A percentile compares a stretch with the other conserved stretches of the same genome.
Evolutionary conservation across 2,329 filamentous ascomycete species (phyloP).

Genomic region (Trichoderma simmonsii): DNA sequence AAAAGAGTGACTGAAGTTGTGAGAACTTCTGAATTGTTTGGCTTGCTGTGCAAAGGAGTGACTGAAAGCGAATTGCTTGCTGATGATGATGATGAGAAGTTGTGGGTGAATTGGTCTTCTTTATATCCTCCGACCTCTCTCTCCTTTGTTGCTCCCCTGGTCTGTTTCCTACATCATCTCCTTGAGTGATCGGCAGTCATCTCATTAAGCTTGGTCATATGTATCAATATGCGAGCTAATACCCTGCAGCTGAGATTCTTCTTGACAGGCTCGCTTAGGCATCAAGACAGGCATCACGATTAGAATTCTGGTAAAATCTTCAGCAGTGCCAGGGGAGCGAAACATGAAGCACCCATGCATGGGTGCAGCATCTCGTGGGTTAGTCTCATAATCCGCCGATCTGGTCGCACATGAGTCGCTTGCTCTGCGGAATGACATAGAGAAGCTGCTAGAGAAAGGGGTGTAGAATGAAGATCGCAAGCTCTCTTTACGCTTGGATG

Average conservation of each 20-base stretch:
- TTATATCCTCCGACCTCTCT: slow-evolving; percentile 8
- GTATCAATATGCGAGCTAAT: neutral
- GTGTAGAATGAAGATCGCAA: slow-evolving; percentile 5
- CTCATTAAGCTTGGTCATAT: neutral
- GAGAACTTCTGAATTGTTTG: slow-evolving; percentile 6
- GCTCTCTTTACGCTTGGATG: neutral
- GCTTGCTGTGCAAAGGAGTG: slow-evolving; percentile 13
- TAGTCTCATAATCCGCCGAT: slow-evolving; percentile 9
- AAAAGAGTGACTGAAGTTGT: slow-evolving; percentile 15
- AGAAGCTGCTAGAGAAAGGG: neutral
- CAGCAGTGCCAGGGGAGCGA: neutral
- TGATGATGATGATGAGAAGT: neutral
- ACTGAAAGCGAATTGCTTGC: slow-evolving; percentile 10
- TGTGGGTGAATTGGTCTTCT: neutral
- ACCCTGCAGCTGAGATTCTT: neutral
- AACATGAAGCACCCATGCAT: neutral
- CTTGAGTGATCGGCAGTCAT: slow-evolving; percentile 4
- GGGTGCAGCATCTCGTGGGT: neutral
- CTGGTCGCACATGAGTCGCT: slow-evolving; percentile 5
- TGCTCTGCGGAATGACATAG: neutral
- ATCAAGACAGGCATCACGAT: neutral
- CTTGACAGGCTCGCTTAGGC: neutral
- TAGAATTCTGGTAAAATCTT: neutral
- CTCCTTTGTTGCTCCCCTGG: neutral
- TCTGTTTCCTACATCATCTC: neutral